Base-by-base conservation (phyloP, 352 stramenopile species). In the Phytophthora pluvialis region DNA sequence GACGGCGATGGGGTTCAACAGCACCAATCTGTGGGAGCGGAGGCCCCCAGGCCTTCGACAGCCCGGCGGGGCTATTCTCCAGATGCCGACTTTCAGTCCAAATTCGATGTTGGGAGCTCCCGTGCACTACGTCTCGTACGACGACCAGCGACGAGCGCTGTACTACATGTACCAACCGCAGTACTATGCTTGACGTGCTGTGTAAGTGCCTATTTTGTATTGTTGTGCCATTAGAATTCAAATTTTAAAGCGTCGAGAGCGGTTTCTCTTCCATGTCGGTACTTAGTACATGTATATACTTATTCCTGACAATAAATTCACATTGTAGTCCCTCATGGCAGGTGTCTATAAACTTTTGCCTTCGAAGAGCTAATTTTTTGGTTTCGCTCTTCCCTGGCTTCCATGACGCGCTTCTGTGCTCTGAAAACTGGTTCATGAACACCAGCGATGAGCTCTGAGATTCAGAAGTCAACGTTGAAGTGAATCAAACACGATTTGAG, bases 11-110 rank as follows among this genome's bases (percentile, higher is more conserved):
- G 64, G 58, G 0, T 72, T 67, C 39, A 52, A 63, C 33, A 64
- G 40, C 29, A 26, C 56, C 16, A 80, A 58, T 50, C 51, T 81
- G 31, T 86, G 77, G 74, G 64, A 77, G 39, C 58, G 57, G 11
- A 65, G 60, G 9, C 65, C 72, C 15, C 54, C 60, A 0, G 45
- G 33, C 3, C 39, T 56, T 60, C 10, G 26, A 28, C 6, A 48
- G 12, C 10, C n/a, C 47, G 29, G 39, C 12, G 53, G 52, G 13
- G 18, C 56, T 11, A 58, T 54, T 8, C 49, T 35, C 4, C 50
- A 54, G 38, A 3, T 52, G 5, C 6, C 25, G 11, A 54, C 15
- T 15, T 54, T 47, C 15, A 9, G n/a, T 4, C 31, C 32, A 18
- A 52, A 29, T 5, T 26, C 25, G 4, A 6, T 72, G 25, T 78